Evolutionary conservation across 2,329 filamentous ascomycete species (phyloP).

Genomic region (Cadophora luteo-olivacea): DNA sequence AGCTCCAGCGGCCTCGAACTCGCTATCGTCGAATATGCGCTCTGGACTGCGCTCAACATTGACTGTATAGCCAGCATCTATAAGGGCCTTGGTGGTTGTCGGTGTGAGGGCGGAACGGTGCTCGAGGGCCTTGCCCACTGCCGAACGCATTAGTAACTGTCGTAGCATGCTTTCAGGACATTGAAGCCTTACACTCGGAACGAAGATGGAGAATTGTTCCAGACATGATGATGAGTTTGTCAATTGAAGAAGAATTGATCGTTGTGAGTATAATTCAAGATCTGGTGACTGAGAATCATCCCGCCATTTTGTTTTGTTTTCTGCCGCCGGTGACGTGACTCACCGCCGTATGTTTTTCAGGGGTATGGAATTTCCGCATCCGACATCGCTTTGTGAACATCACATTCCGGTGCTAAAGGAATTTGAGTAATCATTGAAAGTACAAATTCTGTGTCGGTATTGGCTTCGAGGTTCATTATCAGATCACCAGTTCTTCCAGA

Average conservation of each 20-base stretch:
- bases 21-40: slow-evolving; percentile 68
- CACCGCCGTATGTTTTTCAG: slow-evolving; percentile 14
- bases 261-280: slow-evolving; percentile 16
- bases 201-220: slow-evolving; percentile 47
- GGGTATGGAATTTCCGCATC: slow-evolving; percentile 5
- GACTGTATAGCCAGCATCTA: slow-evolving; percentile 73
- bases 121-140: slow-evolving; percentile 49
- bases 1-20: slow-evolving; percentile 69
- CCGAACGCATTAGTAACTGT: slow-evolving; percentile 39
- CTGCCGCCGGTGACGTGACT: slow-evolving; percentile 31
- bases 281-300: slow-evolving; percentile 17
- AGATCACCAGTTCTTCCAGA: neutral
- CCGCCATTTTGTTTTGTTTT: slow-evolving; percentile 25
- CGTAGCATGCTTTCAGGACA: slow-evolving; percentile 30
- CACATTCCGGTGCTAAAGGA: neutral
- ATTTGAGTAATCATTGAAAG: neutral
- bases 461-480: neutral
- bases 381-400: neutral
- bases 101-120: slow-evolving; percentile 49
- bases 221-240: slow-evolving; percentile 40
- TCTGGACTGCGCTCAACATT: slow-evolving; percentile 71
- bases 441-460: neutral
- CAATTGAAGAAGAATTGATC: slow-evolving; percentile 26
- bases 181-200: slow-evolving; percentile 47
- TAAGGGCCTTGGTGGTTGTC: slow-evolving; percentile 61